Base-by-base conservation (phyloP, 331 rosid species). In the Quercus lobata region DNA sequence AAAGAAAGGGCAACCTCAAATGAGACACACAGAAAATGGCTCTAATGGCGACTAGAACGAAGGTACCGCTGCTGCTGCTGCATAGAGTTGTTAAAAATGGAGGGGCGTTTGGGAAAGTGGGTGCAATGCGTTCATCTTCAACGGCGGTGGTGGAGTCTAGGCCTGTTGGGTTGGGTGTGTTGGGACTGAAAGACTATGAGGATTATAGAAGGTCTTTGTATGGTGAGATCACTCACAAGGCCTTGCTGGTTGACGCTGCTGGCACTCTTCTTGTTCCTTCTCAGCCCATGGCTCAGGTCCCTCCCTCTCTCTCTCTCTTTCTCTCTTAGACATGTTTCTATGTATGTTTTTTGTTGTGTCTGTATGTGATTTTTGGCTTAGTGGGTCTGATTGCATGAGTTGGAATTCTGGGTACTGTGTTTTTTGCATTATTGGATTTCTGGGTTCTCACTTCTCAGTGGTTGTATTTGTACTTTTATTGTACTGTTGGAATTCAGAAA, bases 201-300 rank as follows among this genome's bases (percentile, higher is more conserved):
- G 98, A 93, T 56, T 93, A 95, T 58, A 82, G 97, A 69, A 92
- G 94, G 83, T 95, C 98, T 41, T 84, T 87, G 32, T 95, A 95
- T 44, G 99, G 98, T 16, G 89, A 90, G 27, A 93, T 95, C 82
- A 93, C 96, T 12, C 97, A 95, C 84, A 95, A 90, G 81, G 99
- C 99, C 22, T 76, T 95, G 78, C 85, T 95, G 17, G 99, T 95
- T 82, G 99, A 95, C 79, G 98, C 98, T 9, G 98, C 93, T 61
- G 99, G 99, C 46, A 95, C 99, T 6, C 98, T 95, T 79, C 84
- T 95, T 71, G 75, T 95, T 76, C 99, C 99, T 58, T 95, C 99
- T 81, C 99, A 95, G 81, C 99, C 99, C 71, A 95, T 89, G 93
- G 98, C 99, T 44, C 92, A 93, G 98, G 99, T 68, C 75, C 29